Conservation (phyloP, 2,329 filamentous ascomycete genomes). For the Penicillium sumatraense region DNA sequence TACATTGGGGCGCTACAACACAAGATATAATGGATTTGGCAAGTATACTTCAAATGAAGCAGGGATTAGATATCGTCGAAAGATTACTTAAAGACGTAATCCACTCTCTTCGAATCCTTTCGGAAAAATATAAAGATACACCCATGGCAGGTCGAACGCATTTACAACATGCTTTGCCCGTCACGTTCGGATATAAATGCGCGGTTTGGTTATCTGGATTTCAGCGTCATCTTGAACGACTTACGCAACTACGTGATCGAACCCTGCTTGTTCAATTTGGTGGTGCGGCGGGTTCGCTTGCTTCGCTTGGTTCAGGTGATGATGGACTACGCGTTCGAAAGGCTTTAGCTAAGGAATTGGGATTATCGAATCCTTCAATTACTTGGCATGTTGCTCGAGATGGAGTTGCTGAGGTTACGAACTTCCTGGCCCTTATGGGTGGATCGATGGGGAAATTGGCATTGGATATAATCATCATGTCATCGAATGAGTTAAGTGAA, state of each 20-base stretch:
- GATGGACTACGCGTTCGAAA: slow-evolving; percentile 56
- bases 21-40: slow-evolving; percentile 65
- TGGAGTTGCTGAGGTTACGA: slow-evolving; percentile 58
- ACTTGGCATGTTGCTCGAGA: slow-evolving; percentile 64
- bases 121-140: slow-evolving; percentile 54
- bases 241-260: slow-evolving; percentile 52
- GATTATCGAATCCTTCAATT: slow-evolving; percentile 55
- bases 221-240: slow-evolving; percentile 53
- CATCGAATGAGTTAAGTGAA: slow-evolving; percentile 60
- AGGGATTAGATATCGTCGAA: slow-evolving; percentile 55
- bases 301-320: slow-evolving; percentile 55
- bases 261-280: slow-evolving; percentile 61
- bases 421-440: slow-evolving; percentile 59
- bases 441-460: slow-evolving; percentile 61
- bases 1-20: slow-evolving; percentile 64
- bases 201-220: slow-evolving; percentile 59
- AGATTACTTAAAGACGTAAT: slow-evolving; percentile 50
- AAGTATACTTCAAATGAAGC: slow-evolving; percentile 58
- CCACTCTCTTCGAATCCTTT: slow-evolving; percentile 47
- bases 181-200: slow-evolving; percentile 64
- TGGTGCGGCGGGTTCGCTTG: slow-evolving; percentile 60
- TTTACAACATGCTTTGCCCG: slow-evolving; percentile 61
- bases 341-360: slow-evolving; percentile 54
- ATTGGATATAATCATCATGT: slow-evolving; percentile 62
- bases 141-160: slow-evolving; percentile 64